Evolutionary conservation across 805 yeast genomes (phyloP).

Genomic region (Starmera amethionina): DNA sequence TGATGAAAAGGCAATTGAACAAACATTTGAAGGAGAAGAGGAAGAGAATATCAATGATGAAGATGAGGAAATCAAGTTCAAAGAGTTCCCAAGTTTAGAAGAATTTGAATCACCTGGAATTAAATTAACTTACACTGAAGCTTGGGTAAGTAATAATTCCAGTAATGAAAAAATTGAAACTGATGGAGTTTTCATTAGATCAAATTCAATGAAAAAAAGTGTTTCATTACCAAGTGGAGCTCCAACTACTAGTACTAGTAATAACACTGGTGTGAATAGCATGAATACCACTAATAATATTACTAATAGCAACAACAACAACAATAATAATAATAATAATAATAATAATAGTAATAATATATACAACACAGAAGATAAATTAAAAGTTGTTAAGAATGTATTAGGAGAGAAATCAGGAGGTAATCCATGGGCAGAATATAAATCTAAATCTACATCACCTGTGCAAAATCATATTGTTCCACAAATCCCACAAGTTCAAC

Average conservation of each 20-base stretch:
- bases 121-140: neutral
- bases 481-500: no score
- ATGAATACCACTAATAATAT: no score
- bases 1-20: slow-evolving; percentile 1
- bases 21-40: neutral
- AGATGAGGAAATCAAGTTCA: slow-evolving; percentile 9
- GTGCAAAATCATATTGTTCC: no score
- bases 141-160: neutral
- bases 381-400: slow-evolving; percentile 4
- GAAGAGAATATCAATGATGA: slow-evolving; percentile 8
- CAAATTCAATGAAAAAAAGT: no score
- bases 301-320: no score
- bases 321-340: no score
- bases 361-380: slow-evolving; percentile 15
- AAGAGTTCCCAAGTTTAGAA: slow-evolving; percentile 18
- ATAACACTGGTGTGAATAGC: no score
- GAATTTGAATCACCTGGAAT: slow-evolving; percentile 12
- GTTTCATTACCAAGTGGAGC: no score
- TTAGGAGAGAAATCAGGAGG: slow-evolving; percentile 13
- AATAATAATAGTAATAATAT: slow-evolving; percentile 3
- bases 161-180: no score
- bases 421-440: slow-evolving; percentile 12
- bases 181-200: no score
- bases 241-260: no score
- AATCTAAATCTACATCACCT: neutral